Base-by-base conservation (phyloP, 176 grass and related monocot genomes). In the Rhipidocladum racemiflorum region DNA sequence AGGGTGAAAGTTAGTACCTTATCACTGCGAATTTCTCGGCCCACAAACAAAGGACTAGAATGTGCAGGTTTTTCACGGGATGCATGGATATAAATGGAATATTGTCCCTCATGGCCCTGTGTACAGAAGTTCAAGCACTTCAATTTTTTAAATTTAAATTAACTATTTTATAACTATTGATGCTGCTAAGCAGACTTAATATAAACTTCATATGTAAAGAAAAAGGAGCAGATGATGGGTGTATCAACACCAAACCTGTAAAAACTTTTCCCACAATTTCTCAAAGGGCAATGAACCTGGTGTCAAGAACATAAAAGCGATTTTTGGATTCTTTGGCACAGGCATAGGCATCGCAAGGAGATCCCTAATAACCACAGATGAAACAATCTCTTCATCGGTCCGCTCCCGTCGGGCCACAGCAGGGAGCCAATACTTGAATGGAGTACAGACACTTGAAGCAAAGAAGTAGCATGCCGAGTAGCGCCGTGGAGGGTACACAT, bases 281-380 rank as follows among this genome's bases (percentile, higher is more conserved):
- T 99, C 96, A 60, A 99, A 99, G 24, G 96, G 96, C 64, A 99
- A 84, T 82, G 92, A 79, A 85, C 93, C 93, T 66, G 96, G 96
- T 59, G 85, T 91, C 81, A 99, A 84, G 75, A 95, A 99, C 96
- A 99, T 93, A 86, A 99, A 99, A 28, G 96, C 96, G 7, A 99
- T 96, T 76, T 99, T 99, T 4, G 91, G 70, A 68, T 85, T 99
- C 77, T 93, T 93, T 14, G 83, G 84, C 15, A 84, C 60, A 64
- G 82, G 70, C 70, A 83, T 74, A 40, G 83, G 85, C 91, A 93
- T 99, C 2, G 85, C 75, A 81, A 99, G 87, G 30, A 99, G 48
- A 75, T 95, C 85, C 72, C 59, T 85, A 18, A 84, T 83, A 44
- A 99, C 89, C 29, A 93, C 96, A 21, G 81, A 75, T 15, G 93